phyloP scores from a whole-genome alignment of 805 yeast genomes.

The Ogataea siamensis region DNA sequence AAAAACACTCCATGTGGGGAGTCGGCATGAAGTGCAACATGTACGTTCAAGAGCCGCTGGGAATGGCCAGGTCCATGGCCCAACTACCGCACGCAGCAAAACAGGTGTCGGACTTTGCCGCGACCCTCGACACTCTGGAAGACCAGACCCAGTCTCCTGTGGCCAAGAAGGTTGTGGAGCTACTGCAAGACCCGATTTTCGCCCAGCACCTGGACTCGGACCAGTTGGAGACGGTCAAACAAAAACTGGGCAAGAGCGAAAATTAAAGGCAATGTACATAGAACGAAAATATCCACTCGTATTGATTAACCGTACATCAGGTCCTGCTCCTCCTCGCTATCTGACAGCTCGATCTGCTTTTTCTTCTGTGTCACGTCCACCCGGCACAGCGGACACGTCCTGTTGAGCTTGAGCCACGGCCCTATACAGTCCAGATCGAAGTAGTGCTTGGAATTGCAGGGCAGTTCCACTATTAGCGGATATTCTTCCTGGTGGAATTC shows the following conservation, averaged over 20 bases:
- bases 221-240: conserved; percentile 22
- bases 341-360: conserved; percentile 38
- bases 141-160: conserved; percentile 40
- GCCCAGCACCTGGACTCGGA: conserved; percentile 45
- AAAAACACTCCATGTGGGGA: conserved; percentile 74
- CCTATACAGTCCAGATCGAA: conserved; percentile 89
- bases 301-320: conserved; percentile 68
- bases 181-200: conserved; percentile 70
- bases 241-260: conserved; percentile 5
- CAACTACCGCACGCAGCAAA: conserved; percentile 23
- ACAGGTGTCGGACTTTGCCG: conserved; percentile 22
- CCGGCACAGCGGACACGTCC: conserved; percentile 86
- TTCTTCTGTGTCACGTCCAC: conserved; percentile 55
- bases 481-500: conserved; percentile 67
- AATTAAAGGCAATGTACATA: conserved; percentile 8
- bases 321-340: conserved; percentile 60
- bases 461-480: conserved; percentile 75
- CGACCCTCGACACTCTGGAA: conserved; percentile 25
- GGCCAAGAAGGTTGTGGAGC: conserved; percentile 64
- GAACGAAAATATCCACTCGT: conserved; percentile 1
- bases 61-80: conserved; percentile 41
- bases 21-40: conserved; percentile 80
- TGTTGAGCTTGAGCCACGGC: conserved; percentile 77
- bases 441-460: conserved; percentile 65
- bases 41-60: conserved; percentile 50